Base-by-base conservation (phyloP, 441 rosid species). In the Corymbia citriodora region DNA sequence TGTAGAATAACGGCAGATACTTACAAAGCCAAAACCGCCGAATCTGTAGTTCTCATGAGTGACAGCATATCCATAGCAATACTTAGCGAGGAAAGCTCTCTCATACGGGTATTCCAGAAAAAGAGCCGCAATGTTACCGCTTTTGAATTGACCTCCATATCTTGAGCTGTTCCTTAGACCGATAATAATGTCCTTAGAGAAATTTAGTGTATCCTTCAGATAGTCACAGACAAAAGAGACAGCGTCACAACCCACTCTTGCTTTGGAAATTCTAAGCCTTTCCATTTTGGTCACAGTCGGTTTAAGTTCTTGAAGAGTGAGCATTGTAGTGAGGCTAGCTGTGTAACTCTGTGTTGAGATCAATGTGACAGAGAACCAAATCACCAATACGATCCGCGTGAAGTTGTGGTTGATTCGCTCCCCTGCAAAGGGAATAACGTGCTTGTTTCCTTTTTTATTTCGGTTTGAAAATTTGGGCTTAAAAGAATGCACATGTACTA, bases 101-200 rank as follows among this genome's bases (percentile, higher is more conserved):
- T 91, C 91, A 27, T 92, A 92, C 14, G 93, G 95, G 86, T 61
- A 91, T 54, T 82, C 93, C 18, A 93, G 91, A 86, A 94, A 92
- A 53, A 92, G 91, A 21, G 91, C 93, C 17, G 65, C 83, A 31
- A 93, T 92, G 29, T 88, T 72, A 82, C 92, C 92, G 3, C 54
- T 88, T 53, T 65, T 72, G 54, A 91, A 89, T 57, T 90, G 91
- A 25, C 74, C 87, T 10, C 72, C 91, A 17, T 93, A 93, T 21
- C 88, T 17, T 9, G 88, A 86, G 59, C 57, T 50, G 88, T 90
- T 91, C 72, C 81, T 36, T 31, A 90, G 83, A 8, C 92, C 89
- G 61, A 87, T 14, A n/a, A 83, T 19, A 88, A 87, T 88, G 89
- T 90, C 88, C 59, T 54, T 9, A 4, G 55, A 33, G 54, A 92